These are phyloP conservation scores for Sarocladium oryzae DNA, from an alignment of 2,329 filamentous ascomycete genomes.

Conservation along the genomic window DNA sequence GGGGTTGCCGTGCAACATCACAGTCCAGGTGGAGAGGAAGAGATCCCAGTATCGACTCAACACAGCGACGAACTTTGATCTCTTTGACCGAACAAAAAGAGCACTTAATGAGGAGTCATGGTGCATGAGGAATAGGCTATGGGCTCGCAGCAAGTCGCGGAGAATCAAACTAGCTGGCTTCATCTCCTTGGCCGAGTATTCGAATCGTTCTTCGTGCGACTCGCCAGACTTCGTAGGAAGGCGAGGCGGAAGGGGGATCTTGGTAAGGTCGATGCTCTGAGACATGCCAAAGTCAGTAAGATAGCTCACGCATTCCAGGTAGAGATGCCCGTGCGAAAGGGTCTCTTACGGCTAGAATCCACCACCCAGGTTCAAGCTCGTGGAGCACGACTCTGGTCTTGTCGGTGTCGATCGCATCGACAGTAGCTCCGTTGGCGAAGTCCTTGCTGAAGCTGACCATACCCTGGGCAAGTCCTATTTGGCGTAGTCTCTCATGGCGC, in stretches of 20 bases:
- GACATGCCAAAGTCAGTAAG: background rate
- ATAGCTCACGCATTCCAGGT: background rate
- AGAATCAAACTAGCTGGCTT: slow-evolving; percentile 73
- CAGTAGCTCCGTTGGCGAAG: slow-evolving; percentile 69
- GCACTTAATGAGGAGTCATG: slow-evolving; percentile 69
- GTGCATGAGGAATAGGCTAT: slow-evolving; percentile 80
- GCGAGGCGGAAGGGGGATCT: slow-evolving; percentile 54
- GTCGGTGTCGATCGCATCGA: slow-evolving; percentile 87
- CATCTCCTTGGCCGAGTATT: slow-evolving; percentile 88
- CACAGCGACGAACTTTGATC: slow-evolving; percentile 63
- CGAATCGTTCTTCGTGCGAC: slow-evolving; percentile 42
- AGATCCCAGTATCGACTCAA: slow-evolving; percentile 77
- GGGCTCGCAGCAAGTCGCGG: slow-evolving; percentile 74
- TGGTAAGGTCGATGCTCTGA: slow-evolving; percentile 66
- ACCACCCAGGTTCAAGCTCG: slow-evolving; percentile 89
- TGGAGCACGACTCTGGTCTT: slow-evolving; percentile 77
- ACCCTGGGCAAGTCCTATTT: slow-evolving; percentile 93
- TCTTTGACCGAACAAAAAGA: slow-evolving; percentile 57
- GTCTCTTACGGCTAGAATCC: slow-evolving; percentile 76
- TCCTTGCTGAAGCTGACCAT: slow-evolving; percentile 90
- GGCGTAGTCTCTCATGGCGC: slow-evolving; percentile 78
- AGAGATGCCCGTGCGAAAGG: background rate
- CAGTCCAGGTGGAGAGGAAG: slow-evolving; percentile 70
- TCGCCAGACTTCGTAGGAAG: slow-evolving; percentile 35
- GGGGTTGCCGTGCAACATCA: slow-evolving; percentile 85